Percentiles rank a stretch among this genome's conserved stretches.
Conservation (phyloP, 305 asterid genomes). For the Fraxinus dipetala region DNA sequence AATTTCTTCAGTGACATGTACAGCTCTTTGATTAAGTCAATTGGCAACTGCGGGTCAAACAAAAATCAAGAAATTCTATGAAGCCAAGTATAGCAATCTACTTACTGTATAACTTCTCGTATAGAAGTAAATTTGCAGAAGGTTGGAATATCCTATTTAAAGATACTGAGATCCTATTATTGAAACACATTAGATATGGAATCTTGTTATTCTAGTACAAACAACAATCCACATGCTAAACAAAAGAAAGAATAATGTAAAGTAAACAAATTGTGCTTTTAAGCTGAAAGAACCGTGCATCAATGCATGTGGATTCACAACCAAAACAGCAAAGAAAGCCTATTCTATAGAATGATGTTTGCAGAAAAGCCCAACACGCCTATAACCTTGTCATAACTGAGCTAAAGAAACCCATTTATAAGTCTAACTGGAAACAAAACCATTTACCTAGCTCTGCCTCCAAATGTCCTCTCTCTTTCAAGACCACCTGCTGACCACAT, state of each 20-base stretch:
- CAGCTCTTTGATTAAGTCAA: conserved; percentile 1
- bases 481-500: not conserved
- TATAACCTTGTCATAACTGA: not conserved
- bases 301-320: not conserved
- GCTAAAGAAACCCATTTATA: not conserved
- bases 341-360: not conserved
- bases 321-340: not conserved
- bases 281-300: not conserved
- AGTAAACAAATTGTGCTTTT: not conserved
- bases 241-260: not conserved
- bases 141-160: not conserved
- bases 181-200: not conserved
- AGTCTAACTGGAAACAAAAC: not conserved
- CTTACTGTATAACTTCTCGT: not conserved
- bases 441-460: not conserved
- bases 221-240: not conserved
- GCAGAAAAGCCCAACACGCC: not conserved
- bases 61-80: not conserved
- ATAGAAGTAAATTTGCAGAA: not conserved
- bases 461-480: not conserved
- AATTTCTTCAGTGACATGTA: conserved; percentile 4
- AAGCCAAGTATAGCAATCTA: not conserved
- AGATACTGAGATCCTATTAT: not conserved
- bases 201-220: not conserved
- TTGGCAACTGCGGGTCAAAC: not conserved